phyloP scores from a whole-genome alignment of 192 early-diverging fungal species.

The Diversispora eburnea region DNA sequence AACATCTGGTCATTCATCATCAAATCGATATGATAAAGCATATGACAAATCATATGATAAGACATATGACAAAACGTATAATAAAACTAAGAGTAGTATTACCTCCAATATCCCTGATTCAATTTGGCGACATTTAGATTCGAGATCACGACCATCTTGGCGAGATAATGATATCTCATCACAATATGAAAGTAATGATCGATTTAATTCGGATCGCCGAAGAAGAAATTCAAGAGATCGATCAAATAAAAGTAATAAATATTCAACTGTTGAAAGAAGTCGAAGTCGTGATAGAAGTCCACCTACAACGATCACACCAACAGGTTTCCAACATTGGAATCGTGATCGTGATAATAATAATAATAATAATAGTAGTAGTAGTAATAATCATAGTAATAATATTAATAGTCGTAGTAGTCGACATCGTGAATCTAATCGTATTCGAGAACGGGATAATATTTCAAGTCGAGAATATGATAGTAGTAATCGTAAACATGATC shows the following conservation, averaged over 20 bases:
- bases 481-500: conserved; percentile 7
- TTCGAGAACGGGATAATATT: conserved; percentile 1
- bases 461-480: conserved; percentile 4
- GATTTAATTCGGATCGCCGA: background rate
- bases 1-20: background rate
- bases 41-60: too few species aligned
- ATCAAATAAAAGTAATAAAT: background rate
- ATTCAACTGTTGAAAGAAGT: background rate
- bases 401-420: background rate
- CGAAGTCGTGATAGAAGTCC: conserved; percentile 19
- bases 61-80: too few species aligned
- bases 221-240: conserved; percentile 13
- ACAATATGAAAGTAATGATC: conserved; percentile 9
- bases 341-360: background rate
- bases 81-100: too few species aligned
- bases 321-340: conserved; percentile 4
- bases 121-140: conserved; percentile 3
- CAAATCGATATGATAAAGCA: background rate
- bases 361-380: too few species aligned
- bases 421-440: background rate
- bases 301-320: background rate
- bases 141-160: background rate
- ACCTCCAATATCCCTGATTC: background rate
- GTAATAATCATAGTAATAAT: too few species aligned
- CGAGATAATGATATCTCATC: background rate